phyloP scores from a whole-genome alignment of 1,284 basidiomycete species.

The Apiotrichum laibachii region DNA sequence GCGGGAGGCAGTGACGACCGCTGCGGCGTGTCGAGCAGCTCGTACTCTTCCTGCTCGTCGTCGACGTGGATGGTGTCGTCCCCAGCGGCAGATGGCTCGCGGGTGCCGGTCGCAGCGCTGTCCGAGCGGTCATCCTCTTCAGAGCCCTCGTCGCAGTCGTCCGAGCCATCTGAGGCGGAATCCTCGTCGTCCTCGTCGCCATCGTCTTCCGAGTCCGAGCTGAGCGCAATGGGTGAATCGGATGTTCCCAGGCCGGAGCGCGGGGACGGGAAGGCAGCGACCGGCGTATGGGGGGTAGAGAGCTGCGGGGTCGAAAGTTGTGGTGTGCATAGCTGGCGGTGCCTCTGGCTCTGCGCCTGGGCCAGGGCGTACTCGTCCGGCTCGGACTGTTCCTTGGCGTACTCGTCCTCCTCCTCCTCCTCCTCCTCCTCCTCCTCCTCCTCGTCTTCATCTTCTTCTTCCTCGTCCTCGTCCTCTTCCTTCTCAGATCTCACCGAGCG shows the following conservation, averaged over 20 bases:
- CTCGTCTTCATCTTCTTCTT: conserved; percentile 2
- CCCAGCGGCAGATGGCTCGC: neutral
- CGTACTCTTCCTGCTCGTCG: conserved; percentile 1
- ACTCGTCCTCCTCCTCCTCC: conserved; percentile 2
- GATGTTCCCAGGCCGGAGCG: neutral
- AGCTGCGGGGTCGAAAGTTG: neutral
- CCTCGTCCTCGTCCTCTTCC: conserved; percentile 1
- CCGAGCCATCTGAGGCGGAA: neutral
- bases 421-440: conserved; percentile 3
- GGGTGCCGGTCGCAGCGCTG: neutral
- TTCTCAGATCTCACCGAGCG: neutral
- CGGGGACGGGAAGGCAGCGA: neutral
- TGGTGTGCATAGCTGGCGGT: neutral
- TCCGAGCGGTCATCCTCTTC: neutral
- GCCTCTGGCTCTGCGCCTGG: neutral
- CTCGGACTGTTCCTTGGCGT: conserved; percentile 4
- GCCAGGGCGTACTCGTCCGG: conserved; percentile 2
- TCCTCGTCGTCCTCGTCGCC: conserved; percentile 13
- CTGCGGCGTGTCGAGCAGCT: neutral
- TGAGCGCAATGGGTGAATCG: neutral
- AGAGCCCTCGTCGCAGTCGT: neutral
- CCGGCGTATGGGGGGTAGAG: neutral
- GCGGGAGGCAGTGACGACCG: neutral
- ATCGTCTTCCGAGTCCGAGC: conserved; percentile 4
- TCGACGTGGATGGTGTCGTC: neutral